Evolutionary conservation across 192 early-diverging fungal genomes (phyloP), one percentile per base, ranked within the genome.

Genomic region (Kappamyces sp.): DNA sequence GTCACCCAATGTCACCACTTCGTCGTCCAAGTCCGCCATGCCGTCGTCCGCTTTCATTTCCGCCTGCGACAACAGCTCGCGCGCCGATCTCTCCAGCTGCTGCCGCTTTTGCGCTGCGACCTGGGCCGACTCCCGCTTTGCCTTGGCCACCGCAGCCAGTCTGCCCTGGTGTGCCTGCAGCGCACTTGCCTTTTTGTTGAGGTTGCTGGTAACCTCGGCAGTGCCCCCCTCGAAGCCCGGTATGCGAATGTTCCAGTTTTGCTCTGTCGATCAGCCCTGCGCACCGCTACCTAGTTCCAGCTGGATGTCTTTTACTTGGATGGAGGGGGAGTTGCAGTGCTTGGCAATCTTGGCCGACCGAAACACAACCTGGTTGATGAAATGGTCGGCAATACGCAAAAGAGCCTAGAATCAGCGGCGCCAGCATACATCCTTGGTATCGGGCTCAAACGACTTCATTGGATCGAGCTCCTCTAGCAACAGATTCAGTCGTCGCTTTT

Each of bases 241-340:
- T 3, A 55, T 55, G 13, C 38, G 33, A 7, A 55, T 55, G 46
- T 55, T 55, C 54, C 54, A 55, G 32, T 15, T 34, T 55, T 55
- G 54, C 35, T 55, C 54, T 55, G 38, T 9, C 9, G 44, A n/a
- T 46, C n/a, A 46, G n/a, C 44, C 46, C 33, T 44, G 3, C 15
- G 15, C 4, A n/a, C 6, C 6, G 1, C 46, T 55, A 55, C 54
- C 54, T 5, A 55, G 38, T 12, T 55, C 54, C 32, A 55, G 37
- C 37, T 55, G 54, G 9, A 55, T 7, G 46, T 55, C 54, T 55
- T 40, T 55, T 39, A 55, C 54, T 55, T 40, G 54, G 6, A 55
- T 5, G 3, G 54, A 44, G 4, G 2, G 23, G 32, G 54, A 15
- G 8, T 40, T 40, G 12, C 54, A 55, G 35, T 55, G 54, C 12